Conservation (phyloP, 1,284 basidiomycete species). For the Irpex sp. region DNA sequence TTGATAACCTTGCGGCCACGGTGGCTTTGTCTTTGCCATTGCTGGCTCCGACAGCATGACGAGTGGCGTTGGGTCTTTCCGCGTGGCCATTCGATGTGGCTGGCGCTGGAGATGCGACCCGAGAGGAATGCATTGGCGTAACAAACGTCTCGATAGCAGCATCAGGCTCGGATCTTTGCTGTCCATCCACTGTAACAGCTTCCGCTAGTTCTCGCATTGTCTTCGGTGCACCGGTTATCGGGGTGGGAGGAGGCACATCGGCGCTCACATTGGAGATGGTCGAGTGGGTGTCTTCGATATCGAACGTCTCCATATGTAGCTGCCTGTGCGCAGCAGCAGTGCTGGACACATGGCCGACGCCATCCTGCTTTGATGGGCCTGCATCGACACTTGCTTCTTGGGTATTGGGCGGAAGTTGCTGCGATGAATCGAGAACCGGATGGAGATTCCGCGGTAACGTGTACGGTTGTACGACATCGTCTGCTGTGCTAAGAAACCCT, state of each 20-base stretch:
- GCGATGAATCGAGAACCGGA: slow-evolving; percentile 18
- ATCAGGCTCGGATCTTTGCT: neutral
- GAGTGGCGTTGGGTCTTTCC: neutral
- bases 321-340: neutral
- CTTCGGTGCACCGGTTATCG: slow-evolving; percentile 36
- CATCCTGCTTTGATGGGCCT: neutral
- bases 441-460: slow-evolving; percentile 60
- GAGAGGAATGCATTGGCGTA: too few species aligned
- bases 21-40: slow-evolving; percentile 3
- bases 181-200: slow-evolving; percentile 20
- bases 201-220: slow-evolving; percentile 69
- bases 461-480: slow-evolving; percentile 69
- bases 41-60: neutral
- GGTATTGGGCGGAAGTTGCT: slow-evolving; percentile 12
- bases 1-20: neutral
- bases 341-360: neutral
- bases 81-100: neutral
- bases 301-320: neutral
- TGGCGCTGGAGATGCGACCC: slow-evolving; percentile 6
- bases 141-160: neutral
- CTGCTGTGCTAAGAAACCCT: slow-evolving; percentile 67
- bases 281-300: slow-evolving; percentile 22
- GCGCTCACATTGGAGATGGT: slow-evolving; percentile 24
- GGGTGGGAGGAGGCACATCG: slow-evolving; percentile 6
- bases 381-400: neutral